Evolutionary conservation across 768 basidiomycete species (phyloP).

Genomic region (Tylopilus vinaceipallidus): DNA sequence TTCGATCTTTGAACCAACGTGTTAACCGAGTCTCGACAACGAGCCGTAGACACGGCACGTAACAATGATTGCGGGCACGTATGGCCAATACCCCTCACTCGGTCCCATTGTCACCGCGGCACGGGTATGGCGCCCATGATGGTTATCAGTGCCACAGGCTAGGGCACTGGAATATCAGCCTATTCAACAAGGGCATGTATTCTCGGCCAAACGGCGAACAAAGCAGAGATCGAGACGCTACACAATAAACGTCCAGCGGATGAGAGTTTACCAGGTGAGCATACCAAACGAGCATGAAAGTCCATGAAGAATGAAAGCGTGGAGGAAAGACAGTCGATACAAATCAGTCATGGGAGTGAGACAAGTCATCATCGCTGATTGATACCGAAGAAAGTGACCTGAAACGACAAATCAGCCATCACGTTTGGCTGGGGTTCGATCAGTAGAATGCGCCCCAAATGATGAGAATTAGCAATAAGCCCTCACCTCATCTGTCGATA

Average conservation of each 20-base stretch:
- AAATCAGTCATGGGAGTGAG: background rate
- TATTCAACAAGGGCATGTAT: background rate
- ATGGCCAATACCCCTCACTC: constrained; percentile 18
- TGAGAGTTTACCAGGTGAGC: background rate
- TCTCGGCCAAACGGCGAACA: background rate
- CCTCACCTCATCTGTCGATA: too few relatives aligned
- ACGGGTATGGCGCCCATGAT: background rate
- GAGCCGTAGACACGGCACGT: background rate
- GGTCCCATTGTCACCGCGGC: constrained; percentile 14
- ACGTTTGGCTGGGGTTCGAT: background rate
- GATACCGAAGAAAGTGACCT: background rate
- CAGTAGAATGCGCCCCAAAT: background rate
- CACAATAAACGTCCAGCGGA: background rate
- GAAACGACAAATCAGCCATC: background rate
- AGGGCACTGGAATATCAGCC: background rate
- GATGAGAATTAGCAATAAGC: too few relatives aligned
- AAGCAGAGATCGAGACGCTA: background rate
- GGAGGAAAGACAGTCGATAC: background rate
- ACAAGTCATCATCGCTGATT: background rate
- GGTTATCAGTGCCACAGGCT: too few relatives aligned
- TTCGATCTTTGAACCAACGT: background rate
- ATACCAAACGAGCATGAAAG: background rate
- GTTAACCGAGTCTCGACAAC: background rate
- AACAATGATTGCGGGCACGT: constrained; percentile 12
- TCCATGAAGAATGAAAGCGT: background rate